Percentiles rank a stretch among this genome's conserved stretches.
Evolutionary conservation across 352 stramenopile genomes (phyloP).

Genomic region (Phytophthora kernoviae): DNA sequence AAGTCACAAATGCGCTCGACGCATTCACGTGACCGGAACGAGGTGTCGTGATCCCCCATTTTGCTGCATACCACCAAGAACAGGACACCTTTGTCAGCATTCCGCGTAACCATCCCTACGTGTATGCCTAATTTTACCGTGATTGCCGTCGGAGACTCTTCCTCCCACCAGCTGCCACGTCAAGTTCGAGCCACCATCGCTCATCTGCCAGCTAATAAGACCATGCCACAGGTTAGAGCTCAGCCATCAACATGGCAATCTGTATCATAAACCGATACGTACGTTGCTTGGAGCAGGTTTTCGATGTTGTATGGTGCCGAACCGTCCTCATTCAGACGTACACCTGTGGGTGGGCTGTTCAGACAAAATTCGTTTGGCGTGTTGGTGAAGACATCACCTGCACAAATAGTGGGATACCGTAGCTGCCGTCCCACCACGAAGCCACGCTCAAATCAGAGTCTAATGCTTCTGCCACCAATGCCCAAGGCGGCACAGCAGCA

Average conservation of each 20-base stretch:
- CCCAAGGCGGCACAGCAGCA: constrained; percentile 66
- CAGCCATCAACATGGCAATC: background rate
- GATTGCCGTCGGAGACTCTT: constrained; percentile 54
- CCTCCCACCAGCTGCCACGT: constrained; percentile 74
- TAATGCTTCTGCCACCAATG: constrained; percentile 56
- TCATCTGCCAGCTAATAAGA: constrained; percentile 36
- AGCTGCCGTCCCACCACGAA: constrained; percentile 80
- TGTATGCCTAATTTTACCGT: constrained; percentile 36
- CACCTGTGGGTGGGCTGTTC: constrained; percentile 39
- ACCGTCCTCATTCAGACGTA: constrained; percentile 45
- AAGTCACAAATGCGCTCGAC: constrained; percentile 46
- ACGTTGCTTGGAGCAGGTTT: constrained; percentile 75
- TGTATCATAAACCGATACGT: constrained; percentile 5
- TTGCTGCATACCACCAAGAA: constrained; percentile 39
- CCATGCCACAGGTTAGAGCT: background rate
- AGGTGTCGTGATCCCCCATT: constrained; percentile 73
- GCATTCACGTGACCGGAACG: constrained; percentile 19
- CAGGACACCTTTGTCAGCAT: constrained; percentile 1
- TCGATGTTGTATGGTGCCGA: constrained; percentile 76
- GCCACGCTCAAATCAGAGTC: constrained; percentile 75
- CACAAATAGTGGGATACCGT: constrained; percentile 76
- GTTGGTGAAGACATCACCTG: constrained; percentile 57
- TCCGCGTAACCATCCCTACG: background rate
- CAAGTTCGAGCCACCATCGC: constrained; percentile 42
- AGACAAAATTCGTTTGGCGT: constrained; percentile 65